A percentile compares a stretch with the other conserved stretches of the same genome.
Conservation (phyloP, 1,284 basidiomycete genomes). For the Apiotrichum akiyoshidainum region DNA sequence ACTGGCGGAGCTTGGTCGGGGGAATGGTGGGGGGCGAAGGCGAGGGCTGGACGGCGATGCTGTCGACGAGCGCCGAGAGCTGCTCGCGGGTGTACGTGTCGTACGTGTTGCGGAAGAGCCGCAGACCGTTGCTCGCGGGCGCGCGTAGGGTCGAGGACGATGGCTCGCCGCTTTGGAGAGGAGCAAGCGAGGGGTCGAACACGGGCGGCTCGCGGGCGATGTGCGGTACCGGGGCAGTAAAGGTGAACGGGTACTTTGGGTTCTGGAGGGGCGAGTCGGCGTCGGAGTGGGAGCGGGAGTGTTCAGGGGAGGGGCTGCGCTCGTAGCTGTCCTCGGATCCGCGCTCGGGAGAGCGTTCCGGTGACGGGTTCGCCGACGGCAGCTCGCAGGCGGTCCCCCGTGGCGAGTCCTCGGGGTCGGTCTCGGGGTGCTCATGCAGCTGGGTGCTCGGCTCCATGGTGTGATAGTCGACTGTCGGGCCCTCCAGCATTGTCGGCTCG, state of each 20-base stretch:
- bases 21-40: conserved; percentile 61
- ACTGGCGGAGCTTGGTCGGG: conserved; percentile 42
- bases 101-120: conserved; percentile 79
- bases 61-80: conserved; percentile 84
- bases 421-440: background rate
- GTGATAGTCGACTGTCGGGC: background rate
- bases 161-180: conserved; percentile 27
- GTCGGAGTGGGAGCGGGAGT: background rate
- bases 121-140: conserved; percentile 57
- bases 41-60: conserved; percentile 65
- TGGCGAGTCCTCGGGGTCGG: background rate
- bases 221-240: conserved; percentile 56
- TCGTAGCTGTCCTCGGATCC: no score
- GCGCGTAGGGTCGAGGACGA: conserved; percentile 32
- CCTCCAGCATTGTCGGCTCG: background rate
- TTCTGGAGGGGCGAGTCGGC: conserved; percentile 30
- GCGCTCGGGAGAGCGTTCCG: background rate
- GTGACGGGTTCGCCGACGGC: background rate
- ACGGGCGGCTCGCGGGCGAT: conserved; percentile 1
- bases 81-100: conserved; percentile 91
- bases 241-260: conserved; percentile 68
- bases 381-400: background rate
- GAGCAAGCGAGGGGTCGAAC: conserved; percentile 14
- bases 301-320: background rate
- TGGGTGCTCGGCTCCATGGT: background rate